Conservation (phyloP, 257 asterid species). For the Lavandula angustifolia region DNA sequence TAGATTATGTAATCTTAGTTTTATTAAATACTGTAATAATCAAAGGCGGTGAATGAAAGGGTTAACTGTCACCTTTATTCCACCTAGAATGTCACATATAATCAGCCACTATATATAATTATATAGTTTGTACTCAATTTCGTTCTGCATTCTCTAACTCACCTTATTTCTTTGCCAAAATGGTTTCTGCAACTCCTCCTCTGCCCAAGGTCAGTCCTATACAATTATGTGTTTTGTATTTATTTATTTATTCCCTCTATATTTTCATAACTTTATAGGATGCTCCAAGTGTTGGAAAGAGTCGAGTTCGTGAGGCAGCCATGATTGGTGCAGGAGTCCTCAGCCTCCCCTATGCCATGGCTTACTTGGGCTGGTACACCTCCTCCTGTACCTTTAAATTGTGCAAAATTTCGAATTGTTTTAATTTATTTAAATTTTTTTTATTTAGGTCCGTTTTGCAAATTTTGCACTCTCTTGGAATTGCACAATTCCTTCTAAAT, state of each 20-base stretch:
- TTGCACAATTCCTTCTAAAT: no score
- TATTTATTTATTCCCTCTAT: neutral
- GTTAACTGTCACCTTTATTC: slow-evolving; percentile 34
- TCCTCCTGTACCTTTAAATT: no score
- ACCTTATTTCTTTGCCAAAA: slow-evolving; percentile 21
- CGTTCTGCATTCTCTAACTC: neutral
- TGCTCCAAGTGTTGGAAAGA: slow-evolving; percentile 40
- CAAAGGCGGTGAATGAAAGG: slow-evolving; percentile 26
- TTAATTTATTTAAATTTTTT: no score
- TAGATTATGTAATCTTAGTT: slow-evolving; percentile 8
- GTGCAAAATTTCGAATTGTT: no score
- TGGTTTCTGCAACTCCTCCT: slow-evolving; percentile 54
- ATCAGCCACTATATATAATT: slow-evolving; percentile 26
- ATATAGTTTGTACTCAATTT: slow-evolving; percentile 20
- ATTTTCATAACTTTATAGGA: slow-evolving; percentile 38
- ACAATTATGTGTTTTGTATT: neutral
- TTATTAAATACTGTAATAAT: slow-evolving; percentile 5
- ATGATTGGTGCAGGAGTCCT: slow-evolving; percentile 78
- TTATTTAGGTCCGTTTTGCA: no score
- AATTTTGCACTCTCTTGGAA: no score
- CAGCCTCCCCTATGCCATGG: slow-evolving; percentile 66
- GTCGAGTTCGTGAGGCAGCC: slow-evolving; percentile 52
- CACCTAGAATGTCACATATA: slow-evolving; percentile 13
- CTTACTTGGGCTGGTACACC: slow-evolving; percentile 68
- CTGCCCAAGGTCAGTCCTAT: slow-evolving; percentile 43